Percentiles rank a stretch among this genome's conserved stretches.
Conservation (phyloP, 108 stramenopile genomes). For the Cyclotella atomus region DNA sequence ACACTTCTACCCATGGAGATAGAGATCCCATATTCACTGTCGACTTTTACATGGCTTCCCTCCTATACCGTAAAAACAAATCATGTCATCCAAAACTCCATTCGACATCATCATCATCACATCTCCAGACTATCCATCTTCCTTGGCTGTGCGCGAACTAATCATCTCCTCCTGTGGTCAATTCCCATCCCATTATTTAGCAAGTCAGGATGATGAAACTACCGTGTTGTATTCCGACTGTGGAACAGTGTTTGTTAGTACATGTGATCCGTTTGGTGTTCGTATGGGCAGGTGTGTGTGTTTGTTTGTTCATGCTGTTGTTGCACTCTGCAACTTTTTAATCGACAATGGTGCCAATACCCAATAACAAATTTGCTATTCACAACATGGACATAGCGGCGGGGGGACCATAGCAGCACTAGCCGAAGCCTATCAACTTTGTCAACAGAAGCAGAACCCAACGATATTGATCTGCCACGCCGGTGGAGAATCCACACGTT, state of each 20-base stretch:
- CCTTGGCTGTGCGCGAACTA: conserved; percentile 42
- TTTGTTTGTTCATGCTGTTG: neutral
- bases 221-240: conserved; percentile 1
- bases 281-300: conserved; percentile 52
- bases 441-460: conserved; percentile 1
- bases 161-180: conserved; percentile 33
- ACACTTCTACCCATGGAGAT: too few species aligned
- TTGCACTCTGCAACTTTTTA: neutral
- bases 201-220: neutral
- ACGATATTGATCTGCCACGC: conserved; percentile 73
- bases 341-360: too few species aligned
- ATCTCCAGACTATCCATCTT: conserved; percentile 53
- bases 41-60: too few species aligned
- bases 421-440: conserved; percentile 39
- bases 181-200: conserved; percentile 5
- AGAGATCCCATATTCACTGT: too few species aligned
- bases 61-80: too few species aligned
- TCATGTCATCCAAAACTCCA: conserved; percentile 18
- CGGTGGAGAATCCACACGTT: conserved; percentile 81
- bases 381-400: too few species aligned
- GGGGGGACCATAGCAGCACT: conserved; percentile 82
- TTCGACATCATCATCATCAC: conserved; percentile 65
- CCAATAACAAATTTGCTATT: too few species aligned
- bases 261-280: conserved; percentile 71
- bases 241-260: conserved; percentile 51